Evolutionary conservation across 768 basidiomycete genomes (phyloP).

Genomic region (Agaricus bisporus): DNA sequence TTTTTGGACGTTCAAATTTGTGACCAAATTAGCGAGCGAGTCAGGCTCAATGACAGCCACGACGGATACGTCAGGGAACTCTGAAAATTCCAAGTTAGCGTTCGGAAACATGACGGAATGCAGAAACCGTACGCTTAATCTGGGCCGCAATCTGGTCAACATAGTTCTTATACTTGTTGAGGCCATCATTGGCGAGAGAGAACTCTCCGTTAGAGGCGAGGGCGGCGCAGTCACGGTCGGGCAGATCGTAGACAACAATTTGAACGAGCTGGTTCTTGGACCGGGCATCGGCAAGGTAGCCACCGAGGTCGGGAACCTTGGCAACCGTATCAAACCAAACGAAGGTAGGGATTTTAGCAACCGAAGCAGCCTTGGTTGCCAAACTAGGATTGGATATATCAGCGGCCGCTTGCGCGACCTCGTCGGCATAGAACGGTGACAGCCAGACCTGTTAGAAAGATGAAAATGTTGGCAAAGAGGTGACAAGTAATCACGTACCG

Average conservation of each 20-base stretch:
- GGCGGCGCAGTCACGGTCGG: slow-evolving; percentile 64
- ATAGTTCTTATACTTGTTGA: slow-evolving; percentile 50
- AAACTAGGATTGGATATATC: slow-evolving; percentile 42
- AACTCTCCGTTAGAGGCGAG: slow-evolving; percentile 64
- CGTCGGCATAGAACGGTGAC: slow-evolving; percentile 49
- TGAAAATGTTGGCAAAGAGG: neutral
- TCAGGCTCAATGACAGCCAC: slow-evolving; percentile 65
- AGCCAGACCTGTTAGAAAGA: slow-evolving; percentile 36
- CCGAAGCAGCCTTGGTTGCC: slow-evolving; percentile 42
- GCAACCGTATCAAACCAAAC: slow-evolving; percentile 54
- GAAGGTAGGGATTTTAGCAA: slow-evolving; percentile 58
- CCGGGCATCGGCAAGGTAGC: slow-evolving; percentile 49
- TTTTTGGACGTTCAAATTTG: slow-evolving; percentile 55
- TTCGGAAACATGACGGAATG: neutral
- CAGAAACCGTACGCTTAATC: slow-evolving; percentile 35
- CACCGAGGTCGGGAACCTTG: slow-evolving; percentile 49
- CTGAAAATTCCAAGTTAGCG: slow-evolving; percentile 17
- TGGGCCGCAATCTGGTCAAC: slow-evolving; percentile 58
- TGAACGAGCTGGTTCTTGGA: slow-evolving; percentile 45
- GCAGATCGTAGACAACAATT: slow-evolving; percentile 54
- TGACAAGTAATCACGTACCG: slow-evolving; percentile 20
- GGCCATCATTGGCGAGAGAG: slow-evolving; percentile 48
- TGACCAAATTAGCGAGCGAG: slow-evolving; percentile 63
- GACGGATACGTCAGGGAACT: slow-evolving; percentile 55
- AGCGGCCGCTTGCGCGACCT: slow-evolving; percentile 44